Percentiles rank a stretch among this genome's conserved stretches.
phyloP scores from a whole-genome alignment of 192 early-diverging fungal genomes.

The Backusella westeae region DNA sequence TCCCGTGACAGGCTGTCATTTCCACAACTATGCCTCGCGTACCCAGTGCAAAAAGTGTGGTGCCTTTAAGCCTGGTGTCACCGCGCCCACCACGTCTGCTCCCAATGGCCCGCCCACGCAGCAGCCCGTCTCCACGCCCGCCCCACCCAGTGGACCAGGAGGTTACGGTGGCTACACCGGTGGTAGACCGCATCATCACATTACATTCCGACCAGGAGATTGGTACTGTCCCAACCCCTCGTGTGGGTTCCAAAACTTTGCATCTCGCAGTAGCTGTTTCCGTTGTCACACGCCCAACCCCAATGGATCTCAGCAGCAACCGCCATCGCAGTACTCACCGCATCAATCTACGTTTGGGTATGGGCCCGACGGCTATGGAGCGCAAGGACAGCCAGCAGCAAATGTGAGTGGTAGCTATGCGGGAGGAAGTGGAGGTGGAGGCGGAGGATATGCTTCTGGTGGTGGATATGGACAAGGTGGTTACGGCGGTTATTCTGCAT shows the following conservation, averaged over 20 bases:
- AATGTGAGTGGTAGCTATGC: conserved; percentile 21
- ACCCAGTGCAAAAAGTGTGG: conserved; percentile 55
- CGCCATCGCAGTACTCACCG: not conserved
- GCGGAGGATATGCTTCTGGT: conserved; percentile 23
- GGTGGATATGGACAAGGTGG: conserved; percentile 24
- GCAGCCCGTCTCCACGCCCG: not conserved
- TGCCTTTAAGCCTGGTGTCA: conserved; percentile 38
- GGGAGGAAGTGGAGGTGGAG: conserved; percentile 18
- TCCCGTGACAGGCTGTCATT: conserved; percentile 52
- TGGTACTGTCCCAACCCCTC: conserved; percentile 68
- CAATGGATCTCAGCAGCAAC: conserved; percentile 14
- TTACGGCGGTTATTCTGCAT: conserved; percentile 21
- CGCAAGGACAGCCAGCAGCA: conserved; percentile 5
- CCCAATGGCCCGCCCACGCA: not conserved
- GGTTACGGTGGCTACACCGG: conserved; percentile 21
- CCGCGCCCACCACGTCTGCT: not conserved
- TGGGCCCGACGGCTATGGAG: conserved; percentile 17
- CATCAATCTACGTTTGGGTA: conserved; percentile 10
- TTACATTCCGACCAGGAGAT: conserved; percentile 62
- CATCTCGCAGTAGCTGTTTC: conserved; percentile 65
- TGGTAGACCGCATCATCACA: conserved; percentile 20
- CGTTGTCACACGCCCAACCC: conserved; percentile 53
- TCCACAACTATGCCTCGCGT: conserved; percentile 65
- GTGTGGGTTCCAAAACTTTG: conserved; percentile 79
- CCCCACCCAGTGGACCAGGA: conserved; percentile 20